phyloP scores from a whole-genome alignment of 768 basidiomycete species.

The Panus rudis region DNA sequence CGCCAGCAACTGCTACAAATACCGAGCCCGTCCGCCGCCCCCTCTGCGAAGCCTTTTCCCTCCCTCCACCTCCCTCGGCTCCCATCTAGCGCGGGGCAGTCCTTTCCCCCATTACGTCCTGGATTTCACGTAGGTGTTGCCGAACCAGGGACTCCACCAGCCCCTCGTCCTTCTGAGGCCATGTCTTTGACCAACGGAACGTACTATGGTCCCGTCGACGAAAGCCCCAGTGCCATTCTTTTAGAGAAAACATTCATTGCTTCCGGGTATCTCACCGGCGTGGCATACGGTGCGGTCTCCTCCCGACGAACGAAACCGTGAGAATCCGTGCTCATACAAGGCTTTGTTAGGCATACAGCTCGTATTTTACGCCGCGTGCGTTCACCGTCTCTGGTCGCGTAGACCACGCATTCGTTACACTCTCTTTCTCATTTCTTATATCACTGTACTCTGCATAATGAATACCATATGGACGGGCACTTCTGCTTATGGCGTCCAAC shows the following conservation, averaged over 20 bases:
- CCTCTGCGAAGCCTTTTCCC: too few species aligned
- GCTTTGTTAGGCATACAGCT: neutral
- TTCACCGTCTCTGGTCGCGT: neutral
- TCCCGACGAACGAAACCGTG: neutral
- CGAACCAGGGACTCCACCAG: too few species aligned
- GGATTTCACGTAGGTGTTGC: too few species aligned
- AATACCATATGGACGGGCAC: neutral
- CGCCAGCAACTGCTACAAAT: too few species aligned
- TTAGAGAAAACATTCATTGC: neutral
- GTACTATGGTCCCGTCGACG: neutral
- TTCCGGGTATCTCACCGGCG: neutral
- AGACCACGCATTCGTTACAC: neutral
- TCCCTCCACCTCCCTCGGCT: too few species aligned
- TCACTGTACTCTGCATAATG: neutral
- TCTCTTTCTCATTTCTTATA: neutral
- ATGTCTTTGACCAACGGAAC: neutral
- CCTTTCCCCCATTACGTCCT: too few species aligned
- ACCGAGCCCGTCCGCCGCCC: too few species aligned
- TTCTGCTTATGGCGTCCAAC: constrained; percentile 3
- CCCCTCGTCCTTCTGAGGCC: too few species aligned
- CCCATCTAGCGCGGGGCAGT: too few species aligned
- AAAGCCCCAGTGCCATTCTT: neutral
- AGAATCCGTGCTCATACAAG: neutral
- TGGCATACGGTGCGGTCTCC: neutral
- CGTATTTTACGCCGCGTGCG: neutral